Evolutionary conservation across 1,284 basidiomycete genomes (phyloP).

Genomic region (Lentinula novae-zelandiae): DNA sequence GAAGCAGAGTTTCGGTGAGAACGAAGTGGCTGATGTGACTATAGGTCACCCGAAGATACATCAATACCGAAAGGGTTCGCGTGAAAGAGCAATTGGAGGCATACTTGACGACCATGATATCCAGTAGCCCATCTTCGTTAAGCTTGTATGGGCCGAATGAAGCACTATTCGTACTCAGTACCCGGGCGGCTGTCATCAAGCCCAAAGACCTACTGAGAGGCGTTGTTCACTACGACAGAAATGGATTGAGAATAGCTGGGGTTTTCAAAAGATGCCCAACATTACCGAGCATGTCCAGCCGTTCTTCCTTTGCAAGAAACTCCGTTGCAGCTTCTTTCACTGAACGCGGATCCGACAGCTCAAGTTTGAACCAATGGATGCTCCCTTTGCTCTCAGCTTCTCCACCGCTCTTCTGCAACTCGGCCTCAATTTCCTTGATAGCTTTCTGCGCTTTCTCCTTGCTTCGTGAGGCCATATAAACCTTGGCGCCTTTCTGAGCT

Average conservation of each 20-base stretch:
- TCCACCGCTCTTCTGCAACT: constrained; percentile 30
- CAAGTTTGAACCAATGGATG: constrained; percentile 41
- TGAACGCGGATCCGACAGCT: constrained; percentile 38
- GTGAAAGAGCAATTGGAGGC: background rate
- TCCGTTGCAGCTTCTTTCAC: constrained; percentile 38
- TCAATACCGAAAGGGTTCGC: too few relatives aligned
- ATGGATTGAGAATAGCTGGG: background rate
- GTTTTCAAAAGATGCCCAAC: background rate
- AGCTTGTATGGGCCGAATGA: constrained; percentile 1
- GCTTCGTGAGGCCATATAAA: constrained; percentile 40
- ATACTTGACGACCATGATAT: constrained; percentile 6
- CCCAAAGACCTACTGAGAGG: background rate
- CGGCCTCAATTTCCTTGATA: constrained; percentile 31
- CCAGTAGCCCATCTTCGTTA: background rate
- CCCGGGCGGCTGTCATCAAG: background rate
- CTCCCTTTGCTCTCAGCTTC: constrained; percentile 16
- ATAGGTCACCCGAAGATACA: background rate
- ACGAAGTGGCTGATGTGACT: constrained; percentile 4
- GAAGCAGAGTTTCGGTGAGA: constrained; percentile 2
- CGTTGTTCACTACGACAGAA: constrained; percentile 1
- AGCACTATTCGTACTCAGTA: background rate
- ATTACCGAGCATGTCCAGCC: constrained; percentile 29
- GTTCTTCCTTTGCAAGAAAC: constrained; percentile 25
- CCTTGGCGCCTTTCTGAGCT: constrained; percentile 38
- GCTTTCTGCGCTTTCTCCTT: constrained; percentile 34